Evolutionary conservation across 805 yeast species (phyloP).

Genomic region (Starmerella vitae): DNA sequence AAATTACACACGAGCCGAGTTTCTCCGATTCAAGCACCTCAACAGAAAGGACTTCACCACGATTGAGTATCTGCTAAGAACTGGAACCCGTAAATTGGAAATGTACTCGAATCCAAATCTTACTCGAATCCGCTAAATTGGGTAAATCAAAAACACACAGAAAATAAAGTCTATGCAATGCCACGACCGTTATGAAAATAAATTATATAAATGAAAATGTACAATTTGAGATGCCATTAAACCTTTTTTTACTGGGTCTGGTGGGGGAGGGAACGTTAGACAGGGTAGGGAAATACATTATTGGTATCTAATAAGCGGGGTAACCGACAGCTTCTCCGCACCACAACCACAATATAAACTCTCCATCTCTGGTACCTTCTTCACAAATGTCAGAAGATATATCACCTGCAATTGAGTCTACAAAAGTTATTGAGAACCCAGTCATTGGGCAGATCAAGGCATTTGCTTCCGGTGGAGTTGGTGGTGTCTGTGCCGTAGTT

Average conservation of each 20-base stretch:
- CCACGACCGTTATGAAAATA: too few species aligned
- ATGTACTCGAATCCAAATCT: slow-evolving; percentile 59
- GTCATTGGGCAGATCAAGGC: slow-evolving; percentile 69
- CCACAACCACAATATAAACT: not conserved
- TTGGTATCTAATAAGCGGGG: too few species aligned
- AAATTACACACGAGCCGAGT: slow-evolving; percentile 45
- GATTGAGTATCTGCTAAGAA: slow-evolving; percentile 68
- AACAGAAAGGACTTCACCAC: slow-evolving; percentile 72
- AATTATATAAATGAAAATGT: too few species aligned
- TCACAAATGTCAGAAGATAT: slow-evolving; percentile 18
- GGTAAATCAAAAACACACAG: too few species aligned
- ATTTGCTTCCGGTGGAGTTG: slow-evolving; percentile 85
- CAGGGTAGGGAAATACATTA: too few species aligned
- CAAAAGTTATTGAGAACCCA: slow-evolving; percentile 17
- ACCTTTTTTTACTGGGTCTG: too few species aligned
- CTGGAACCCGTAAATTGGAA: slow-evolving; percentile 59
- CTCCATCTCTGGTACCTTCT: not conserved
- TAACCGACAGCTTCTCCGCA: too few species aligned
- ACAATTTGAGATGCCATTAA: too few species aligned
- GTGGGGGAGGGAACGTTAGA: too few species aligned
- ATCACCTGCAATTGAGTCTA: slow-evolving; percentile 16
- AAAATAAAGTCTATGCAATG: too few species aligned
- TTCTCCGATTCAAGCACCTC: slow-evolving; percentile 40
- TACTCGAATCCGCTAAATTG: slow-evolving; percentile 43
- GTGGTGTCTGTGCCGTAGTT: slow-evolving; percentile 88